A percentile compares a stretch with the other conserved stretches of the same genome.
These are phyloP conservation scores for Biscutella laevigata DNA, from an alignment of 441 rosid genomes.

Conservation along the genomic window DNA sequence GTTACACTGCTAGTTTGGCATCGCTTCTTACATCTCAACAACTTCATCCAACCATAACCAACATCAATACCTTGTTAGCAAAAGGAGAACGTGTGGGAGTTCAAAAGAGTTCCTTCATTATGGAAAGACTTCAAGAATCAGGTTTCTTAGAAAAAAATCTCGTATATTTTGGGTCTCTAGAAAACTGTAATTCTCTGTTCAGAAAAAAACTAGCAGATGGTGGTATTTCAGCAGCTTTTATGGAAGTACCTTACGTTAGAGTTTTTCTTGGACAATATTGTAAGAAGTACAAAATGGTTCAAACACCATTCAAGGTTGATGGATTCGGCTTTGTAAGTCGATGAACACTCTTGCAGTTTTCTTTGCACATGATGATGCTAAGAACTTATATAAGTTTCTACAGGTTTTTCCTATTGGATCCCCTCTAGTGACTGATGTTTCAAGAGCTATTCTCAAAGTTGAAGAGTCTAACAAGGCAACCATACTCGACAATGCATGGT, in stretches of 20 bases:
- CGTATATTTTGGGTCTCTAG: constrained; percentile 4
- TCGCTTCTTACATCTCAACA: constrained; percentile 41
- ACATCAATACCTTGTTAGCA: constrained; percentile 26
- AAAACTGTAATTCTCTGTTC: constrained; percentile 30
- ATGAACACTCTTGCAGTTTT: neutral
- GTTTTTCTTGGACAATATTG: constrained; percentile 32
- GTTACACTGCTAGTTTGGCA: constrained; percentile 51
- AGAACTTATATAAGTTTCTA: neutral
- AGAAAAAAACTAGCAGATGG: constrained; percentile 33
- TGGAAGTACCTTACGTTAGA: constrained; percentile 37
- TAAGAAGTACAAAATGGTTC: constrained; percentile 37
- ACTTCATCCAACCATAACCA: constrained; percentile 30
- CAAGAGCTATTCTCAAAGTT: constrained; percentile 45
- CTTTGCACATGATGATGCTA: neutral
- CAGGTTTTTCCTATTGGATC: constrained; percentile 54
- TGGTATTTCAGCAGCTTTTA: constrained; percentile 46
- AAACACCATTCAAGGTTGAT: constrained; percentile 28
- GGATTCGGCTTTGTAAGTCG: constrained; percentile 63
- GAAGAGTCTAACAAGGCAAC: constrained; percentile 37
- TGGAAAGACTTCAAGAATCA: constrained; percentile 18
- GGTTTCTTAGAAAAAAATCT: constrained; percentile 34
- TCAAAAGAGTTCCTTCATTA: constrained; percentile 26
- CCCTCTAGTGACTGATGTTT: constrained; percentile 48
- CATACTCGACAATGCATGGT: constrained; percentile 34
- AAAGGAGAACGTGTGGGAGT: constrained; percentile 40